These are phyloP conservation scores for Infundibulicybe gibba DNA, from an alignment of 768 basidiomycete species.

Conservation along the genomic window DNA sequence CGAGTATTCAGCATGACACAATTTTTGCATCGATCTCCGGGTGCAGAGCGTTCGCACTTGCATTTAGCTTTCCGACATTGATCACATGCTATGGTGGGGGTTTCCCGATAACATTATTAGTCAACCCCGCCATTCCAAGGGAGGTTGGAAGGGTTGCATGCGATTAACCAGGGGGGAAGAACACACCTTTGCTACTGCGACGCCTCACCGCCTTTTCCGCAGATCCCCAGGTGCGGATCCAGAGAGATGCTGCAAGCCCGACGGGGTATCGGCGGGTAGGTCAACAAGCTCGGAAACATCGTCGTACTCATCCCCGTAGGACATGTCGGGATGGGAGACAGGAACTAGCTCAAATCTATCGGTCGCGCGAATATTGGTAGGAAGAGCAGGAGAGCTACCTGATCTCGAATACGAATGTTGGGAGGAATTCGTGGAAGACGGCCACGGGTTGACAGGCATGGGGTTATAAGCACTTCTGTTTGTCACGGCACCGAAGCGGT, in stretches of 20 bases:
- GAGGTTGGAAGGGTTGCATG: slow-evolving; percentile 1
- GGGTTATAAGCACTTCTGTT: slow-evolving; percentile 13
- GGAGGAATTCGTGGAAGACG: slow-evolving; percentile 17
- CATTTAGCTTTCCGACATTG: slow-evolving; percentile 89
- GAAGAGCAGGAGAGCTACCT: slow-evolving; percentile 3
- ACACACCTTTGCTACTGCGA: slow-evolving; percentile 72
- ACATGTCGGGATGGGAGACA: slow-evolving; percentile 23
- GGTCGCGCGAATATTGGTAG: background rate
- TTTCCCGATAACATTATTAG: slow-evolving; percentile 8
- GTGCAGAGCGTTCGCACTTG: slow-evolving; percentile 72
- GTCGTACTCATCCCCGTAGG: slow-evolving; percentile 63
- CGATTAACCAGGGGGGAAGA: background rate
- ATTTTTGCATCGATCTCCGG: slow-evolving; percentile 68
- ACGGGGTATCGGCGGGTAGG: slow-evolving; percentile 25
- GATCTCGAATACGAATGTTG: slow-evolving; percentile 11
- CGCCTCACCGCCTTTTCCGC: slow-evolving; percentile 57
- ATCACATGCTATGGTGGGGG: slow-evolving; percentile 61
- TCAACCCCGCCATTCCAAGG: slow-evolving; percentile 3
- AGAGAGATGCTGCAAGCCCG: slow-evolving; percentile 15
- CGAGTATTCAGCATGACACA: slow-evolving; percentile 72
- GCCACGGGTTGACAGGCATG: slow-evolving; percentile 22
- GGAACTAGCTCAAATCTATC: background rate
- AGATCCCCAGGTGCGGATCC: slow-evolving; percentile 9
- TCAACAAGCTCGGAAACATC: slow-evolving; percentile 53
- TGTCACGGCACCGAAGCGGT: slow-evolving; percentile 26